These are phyloP conservation scores for Rickenella mellea DNA, from an alignment of 768 basidiomycete genomes.

Conservation along the genomic window DNA sequence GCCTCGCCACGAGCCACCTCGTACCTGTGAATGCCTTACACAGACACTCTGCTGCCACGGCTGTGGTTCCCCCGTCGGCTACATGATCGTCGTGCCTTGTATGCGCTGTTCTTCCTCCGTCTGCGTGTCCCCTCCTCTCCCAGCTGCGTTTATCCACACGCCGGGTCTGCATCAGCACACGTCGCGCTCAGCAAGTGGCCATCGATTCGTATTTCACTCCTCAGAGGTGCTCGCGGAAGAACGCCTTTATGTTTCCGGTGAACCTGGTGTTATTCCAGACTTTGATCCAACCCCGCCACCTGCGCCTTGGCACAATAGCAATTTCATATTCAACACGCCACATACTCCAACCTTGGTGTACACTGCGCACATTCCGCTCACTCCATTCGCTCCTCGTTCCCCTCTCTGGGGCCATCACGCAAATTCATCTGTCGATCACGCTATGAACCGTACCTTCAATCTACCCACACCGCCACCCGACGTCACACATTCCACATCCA, in stretches of 20 bases:
- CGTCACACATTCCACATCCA: too few species aligned
- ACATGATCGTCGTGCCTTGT: constrained; percentile 78
- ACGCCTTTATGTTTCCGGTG: constrained; percentile 52
- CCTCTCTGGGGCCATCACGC: background rate
- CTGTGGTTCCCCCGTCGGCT: constrained; percentile 67
- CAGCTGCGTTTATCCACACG: too few species aligned
- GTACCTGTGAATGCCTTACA: constrained; percentile 81
- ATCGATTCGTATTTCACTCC: constrained; percentile 82
- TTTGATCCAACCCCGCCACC: too few species aligned
- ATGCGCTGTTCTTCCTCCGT: constrained; percentile 65
- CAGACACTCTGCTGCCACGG: constrained; percentile 74
- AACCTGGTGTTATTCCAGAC: constrained; percentile 47
- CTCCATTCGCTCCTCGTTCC: background rate
- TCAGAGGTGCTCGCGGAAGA: constrained; percentile 54
- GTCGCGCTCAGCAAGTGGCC: constrained; percentile 73
- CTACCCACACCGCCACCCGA: background rate
- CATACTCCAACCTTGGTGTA: background rate
- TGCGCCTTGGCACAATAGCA: too few species aligned
- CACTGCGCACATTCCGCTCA: background rate
- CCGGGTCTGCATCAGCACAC: constrained; percentile 3
- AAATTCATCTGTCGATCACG: background rate
- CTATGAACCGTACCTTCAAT: background rate
- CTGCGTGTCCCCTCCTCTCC: constrained; percentile 27
- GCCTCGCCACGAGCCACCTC: constrained; percentile 16
- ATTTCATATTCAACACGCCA: background rate